phyloP scores from a whole-genome alignment of 139 green algal species.

The Chloropicon primus region DNA sequence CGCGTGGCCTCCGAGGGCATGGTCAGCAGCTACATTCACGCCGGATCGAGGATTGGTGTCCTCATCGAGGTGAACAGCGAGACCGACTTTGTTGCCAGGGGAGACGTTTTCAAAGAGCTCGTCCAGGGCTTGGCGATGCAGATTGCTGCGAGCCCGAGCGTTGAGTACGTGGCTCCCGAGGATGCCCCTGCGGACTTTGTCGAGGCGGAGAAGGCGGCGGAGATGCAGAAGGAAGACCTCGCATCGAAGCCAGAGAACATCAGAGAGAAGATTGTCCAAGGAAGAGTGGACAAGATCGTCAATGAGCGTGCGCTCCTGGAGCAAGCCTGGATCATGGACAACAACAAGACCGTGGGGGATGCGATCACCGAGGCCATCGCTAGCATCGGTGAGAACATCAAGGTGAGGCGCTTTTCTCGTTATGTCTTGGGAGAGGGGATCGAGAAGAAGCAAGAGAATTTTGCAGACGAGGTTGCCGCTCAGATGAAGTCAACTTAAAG shows the following conservation, averaged over 20 bases:
- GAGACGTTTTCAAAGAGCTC: constrained; percentile 80
- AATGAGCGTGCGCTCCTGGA: constrained; percentile 71
- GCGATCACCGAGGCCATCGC: constrained; percentile 81
- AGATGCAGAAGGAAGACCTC: constrained; percentile 95
- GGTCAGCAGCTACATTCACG: constrained; percentile 86
- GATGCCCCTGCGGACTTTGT: constrained; percentile 67
- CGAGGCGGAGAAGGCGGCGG: constrained; percentile 71
- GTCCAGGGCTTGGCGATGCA: constrained; percentile 68
- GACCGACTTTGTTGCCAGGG: constrained; percentile 92
- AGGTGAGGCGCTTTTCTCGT: constrained; percentile 62
- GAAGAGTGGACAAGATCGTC: constrained; percentile 76
- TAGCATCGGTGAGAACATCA: constrained; percentile 83
- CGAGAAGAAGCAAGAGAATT: constrained; percentile 83
- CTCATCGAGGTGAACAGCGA: constrained; percentile 97
- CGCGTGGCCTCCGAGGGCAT: constrained; percentile 76
- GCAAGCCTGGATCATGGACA: constrained; percentile 88
- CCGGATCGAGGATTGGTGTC: constrained; percentile 73
- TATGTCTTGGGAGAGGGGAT: constrained; percentile 91
- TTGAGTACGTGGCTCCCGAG: constrained; percentile 44
- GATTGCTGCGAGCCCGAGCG: constrained; percentile 39
- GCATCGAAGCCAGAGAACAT: constrained; percentile 87
- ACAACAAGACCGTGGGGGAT: constrained; percentile 74
- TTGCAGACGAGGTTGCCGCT: constrained; percentile 88
- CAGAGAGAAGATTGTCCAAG: constrained; percentile 90
- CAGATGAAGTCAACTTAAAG: constrained; percentile 23